Evolutionary conservation across 345 rosid genomes (phyloP).

Genomic region (Anacardium occidentale): DNA sequence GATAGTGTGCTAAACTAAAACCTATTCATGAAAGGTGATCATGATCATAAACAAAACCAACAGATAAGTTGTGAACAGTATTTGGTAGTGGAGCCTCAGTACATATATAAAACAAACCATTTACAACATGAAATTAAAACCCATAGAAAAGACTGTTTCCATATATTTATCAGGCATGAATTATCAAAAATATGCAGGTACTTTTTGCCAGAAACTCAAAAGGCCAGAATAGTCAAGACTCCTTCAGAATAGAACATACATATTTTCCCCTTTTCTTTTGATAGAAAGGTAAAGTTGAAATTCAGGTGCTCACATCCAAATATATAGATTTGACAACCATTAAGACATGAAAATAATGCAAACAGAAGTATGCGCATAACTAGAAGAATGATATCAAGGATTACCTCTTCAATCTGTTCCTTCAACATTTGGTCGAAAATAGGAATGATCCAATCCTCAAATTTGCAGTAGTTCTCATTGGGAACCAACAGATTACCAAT

Average conservation of each 20-base stretch:
- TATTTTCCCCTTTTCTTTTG: neutral
- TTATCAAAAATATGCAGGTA: neutral
- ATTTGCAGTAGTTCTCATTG: constrained; percentile 92
- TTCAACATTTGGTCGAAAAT: constrained; percentile 86
- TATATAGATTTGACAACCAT: neutral
- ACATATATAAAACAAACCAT: neutral
- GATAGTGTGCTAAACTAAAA: neutral
- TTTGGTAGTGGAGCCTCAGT: too few species aligned
- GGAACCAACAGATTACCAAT: constrained; percentile 93
- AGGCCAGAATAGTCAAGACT: neutral
- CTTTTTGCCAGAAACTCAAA: neutral
- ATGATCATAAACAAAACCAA: neutral
- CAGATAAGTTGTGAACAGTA: neutral
- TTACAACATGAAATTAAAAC: neutral
- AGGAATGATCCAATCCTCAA: constrained; percentile 96
- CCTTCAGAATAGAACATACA: neutral
- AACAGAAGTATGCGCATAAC: neutral
- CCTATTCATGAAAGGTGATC: neutral
- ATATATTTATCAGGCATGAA: neutral
- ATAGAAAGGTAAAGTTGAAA: neutral
- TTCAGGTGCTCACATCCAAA: neutral
- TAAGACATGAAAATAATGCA: neutral
- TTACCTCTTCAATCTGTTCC: constrained; percentile 86
- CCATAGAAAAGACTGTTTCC: neutral
- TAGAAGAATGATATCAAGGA: neutral